Conservation (phyloP, 768 basidiomycete genomes). For the Bullera alba region DNA sequence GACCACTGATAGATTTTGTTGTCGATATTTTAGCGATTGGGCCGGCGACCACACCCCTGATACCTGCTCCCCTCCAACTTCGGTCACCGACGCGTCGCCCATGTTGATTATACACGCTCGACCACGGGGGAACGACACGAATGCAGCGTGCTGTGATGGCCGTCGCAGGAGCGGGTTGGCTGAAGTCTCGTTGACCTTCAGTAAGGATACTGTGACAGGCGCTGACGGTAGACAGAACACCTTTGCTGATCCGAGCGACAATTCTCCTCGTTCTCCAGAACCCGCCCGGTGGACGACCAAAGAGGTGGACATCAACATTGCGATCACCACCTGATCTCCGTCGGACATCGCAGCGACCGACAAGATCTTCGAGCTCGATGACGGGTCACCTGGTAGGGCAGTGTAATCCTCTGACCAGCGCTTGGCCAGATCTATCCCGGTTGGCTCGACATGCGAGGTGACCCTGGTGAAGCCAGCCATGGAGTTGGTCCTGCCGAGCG, state of each 20-base stretch:
- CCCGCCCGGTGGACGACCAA: background rate
- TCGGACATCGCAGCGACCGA: background rate
- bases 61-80: background rate
- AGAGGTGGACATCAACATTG: background rate
- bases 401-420: background rate
- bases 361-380: background rate
- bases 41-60: background rate
- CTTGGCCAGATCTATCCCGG: background rate
- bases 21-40: background rate
- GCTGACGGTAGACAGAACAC: background rate
- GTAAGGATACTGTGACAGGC: background rate
- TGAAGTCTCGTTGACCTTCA: background rate
- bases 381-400: background rate
- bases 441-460: background rate
- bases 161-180: background rate
- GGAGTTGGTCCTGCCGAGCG: background rate
- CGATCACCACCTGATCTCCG: too few relatives aligned
- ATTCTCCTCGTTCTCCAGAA: background rate
- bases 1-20: background rate
- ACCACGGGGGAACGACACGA: background rate
- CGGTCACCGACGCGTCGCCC: background rate
- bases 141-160: too few relatives aligned
- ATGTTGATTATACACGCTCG: background rate
- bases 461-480: background rate
- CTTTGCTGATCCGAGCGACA: background rate